Conservation (phyloP, 2,329 filamentous ascomycete species). For the Talaromyces sp. region DNA sequence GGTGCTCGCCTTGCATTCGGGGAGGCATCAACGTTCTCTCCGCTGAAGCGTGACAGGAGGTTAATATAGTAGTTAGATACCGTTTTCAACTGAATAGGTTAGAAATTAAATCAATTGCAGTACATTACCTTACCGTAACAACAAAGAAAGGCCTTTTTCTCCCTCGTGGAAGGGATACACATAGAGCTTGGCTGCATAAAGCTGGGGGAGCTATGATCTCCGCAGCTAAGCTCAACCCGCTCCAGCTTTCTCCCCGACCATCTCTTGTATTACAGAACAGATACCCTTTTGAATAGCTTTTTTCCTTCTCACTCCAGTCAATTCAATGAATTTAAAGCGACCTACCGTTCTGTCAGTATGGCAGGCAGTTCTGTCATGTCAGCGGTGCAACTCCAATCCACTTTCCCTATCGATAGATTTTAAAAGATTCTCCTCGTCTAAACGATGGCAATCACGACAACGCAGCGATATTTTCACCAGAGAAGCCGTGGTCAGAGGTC, state of each 20-base stretch:
- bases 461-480: constrained; percentile 64
- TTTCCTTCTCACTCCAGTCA: not conserved
- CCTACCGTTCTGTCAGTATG: not conserved
- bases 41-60: constrained; percentile 64
- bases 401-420: constrained; percentile 1
- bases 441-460: constrained; percentile 78
- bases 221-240: constrained; percentile 3
- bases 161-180: not conserved
- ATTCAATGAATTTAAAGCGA: not conserved
- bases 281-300: not conserved
- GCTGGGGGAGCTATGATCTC: not conserved
- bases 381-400: not conserved
- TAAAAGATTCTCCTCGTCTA: constrained; percentile 53
- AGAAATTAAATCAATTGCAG: not conserved
- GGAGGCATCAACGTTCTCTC: constrained; percentile 60
- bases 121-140: not conserved
- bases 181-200: not conserved
- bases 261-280: not conserved
- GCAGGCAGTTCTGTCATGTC: constrained; percentile 23
- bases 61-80: constrained; percentile 16
- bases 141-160: not conserved
- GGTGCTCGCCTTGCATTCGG: constrained; percentile 33
- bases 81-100: not conserved
- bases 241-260: not conserved
- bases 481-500: constrained; percentile 68